A percentile compares a stretch with the other conserved stretches of the same genome.
Conservation (phyloP, 352 stramenopile genomes). For the Pythium periplocum region DNA sequence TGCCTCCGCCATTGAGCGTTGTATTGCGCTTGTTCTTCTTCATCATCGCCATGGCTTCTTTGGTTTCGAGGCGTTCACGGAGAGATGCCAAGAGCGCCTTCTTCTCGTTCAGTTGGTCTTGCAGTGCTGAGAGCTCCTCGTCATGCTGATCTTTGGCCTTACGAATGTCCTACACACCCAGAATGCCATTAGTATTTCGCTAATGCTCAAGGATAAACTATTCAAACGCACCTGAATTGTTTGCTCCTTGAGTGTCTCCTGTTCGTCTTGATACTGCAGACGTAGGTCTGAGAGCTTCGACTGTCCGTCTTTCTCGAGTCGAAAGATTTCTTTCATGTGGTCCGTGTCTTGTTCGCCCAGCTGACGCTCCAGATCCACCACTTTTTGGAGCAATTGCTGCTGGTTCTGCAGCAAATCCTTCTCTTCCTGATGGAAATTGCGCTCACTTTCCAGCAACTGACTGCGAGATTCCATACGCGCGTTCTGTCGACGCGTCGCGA, state of each 20-base stretch:
- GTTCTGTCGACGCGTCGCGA: constrained; percentile 35
- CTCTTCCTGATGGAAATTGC: constrained; percentile 65
- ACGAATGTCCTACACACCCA: constrained; percentile 40
- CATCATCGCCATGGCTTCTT: constrained; percentile 31
- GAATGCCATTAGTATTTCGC: neutral
- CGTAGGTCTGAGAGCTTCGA: constrained; percentile 33
- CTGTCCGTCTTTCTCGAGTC: constrained; percentile 50
- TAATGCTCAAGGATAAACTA: neutral
- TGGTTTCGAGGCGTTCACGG: constrained; percentile 46
- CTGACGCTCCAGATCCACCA: constrained; percentile 57
- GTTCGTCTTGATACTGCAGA: constrained; percentile 43
- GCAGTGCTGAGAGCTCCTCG: constrained; percentile 37
- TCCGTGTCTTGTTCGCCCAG: constrained; percentile 58
- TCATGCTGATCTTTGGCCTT: constrained; percentile 56
- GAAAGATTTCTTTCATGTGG: constrained; percentile 61
- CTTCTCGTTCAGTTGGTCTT: constrained; percentile 45
- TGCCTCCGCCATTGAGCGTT: constrained; percentile 27
- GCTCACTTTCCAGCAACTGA: constrained; percentile 57
- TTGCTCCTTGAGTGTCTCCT: constrained; percentile 55
- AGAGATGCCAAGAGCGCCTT: constrained; percentile 38
- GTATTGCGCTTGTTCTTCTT: constrained; percentile 30
- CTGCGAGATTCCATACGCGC: constrained; percentile 42
- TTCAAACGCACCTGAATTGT: constrained; percentile 36
- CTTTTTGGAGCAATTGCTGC: constrained; percentile 52
- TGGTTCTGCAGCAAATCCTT: constrained; percentile 56